Conservation (phyloP, 1,284 basidiomycete species). For the Rhodotorula sp. region DNA sequence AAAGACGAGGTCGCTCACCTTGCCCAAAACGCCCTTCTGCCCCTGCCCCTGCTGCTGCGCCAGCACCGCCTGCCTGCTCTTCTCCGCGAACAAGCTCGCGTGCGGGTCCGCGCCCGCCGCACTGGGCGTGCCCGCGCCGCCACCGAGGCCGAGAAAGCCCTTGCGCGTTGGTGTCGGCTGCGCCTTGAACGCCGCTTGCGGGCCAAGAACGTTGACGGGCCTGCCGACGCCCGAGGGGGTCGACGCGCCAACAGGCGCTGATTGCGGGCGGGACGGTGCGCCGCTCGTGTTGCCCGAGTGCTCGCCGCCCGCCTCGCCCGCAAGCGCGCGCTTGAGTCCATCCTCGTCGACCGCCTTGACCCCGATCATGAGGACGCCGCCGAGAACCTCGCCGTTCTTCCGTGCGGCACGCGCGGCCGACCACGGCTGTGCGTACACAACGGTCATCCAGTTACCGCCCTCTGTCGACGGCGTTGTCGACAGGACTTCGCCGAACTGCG, state of each 20-base stretch:
- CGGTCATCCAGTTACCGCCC: slow-evolving; percentile 50
- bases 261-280: background rate
- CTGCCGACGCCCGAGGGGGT: slow-evolving; percentile 24
- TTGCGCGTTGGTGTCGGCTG: slow-evolving; percentile 34
- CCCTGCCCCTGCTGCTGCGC: slow-evolving; percentile 31
- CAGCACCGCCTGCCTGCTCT: slow-evolving; percentile 39
- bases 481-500: slow-evolving; percentile 43
- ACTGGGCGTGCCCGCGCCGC: background rate
- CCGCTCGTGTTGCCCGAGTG: background rate
- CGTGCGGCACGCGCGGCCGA: slow-evolving; percentile 72
- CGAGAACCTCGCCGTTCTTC: slow-evolving; percentile 73
- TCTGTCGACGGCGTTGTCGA: slow-evolving; percentile 32
- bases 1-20: slow-evolving; percentile 43
- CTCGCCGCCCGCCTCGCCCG: background rate
- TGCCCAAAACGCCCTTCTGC: slow-evolving; percentile 41
- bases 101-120: slow-evolving; percentile 28
- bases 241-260: slow-evolving; percentile 3
- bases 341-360: slow-evolving; percentile 64
- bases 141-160: slow-evolving; percentile 27
- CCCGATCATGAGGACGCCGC: slow-evolving; percentile 75
- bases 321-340: slow-evolving; percentile 20
- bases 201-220: slow-evolving; percentile 40
- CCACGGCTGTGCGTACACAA: slow-evolving; percentile 61
- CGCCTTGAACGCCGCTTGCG: slow-evolving; percentile 38
- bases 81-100: slow-evolving; percentile 43